Evolutionary conservation across 306 rosid species (phyloP), one percentile per base, ranked within the genome.

Genomic region (Lathyrus tuberosus): DNA sequence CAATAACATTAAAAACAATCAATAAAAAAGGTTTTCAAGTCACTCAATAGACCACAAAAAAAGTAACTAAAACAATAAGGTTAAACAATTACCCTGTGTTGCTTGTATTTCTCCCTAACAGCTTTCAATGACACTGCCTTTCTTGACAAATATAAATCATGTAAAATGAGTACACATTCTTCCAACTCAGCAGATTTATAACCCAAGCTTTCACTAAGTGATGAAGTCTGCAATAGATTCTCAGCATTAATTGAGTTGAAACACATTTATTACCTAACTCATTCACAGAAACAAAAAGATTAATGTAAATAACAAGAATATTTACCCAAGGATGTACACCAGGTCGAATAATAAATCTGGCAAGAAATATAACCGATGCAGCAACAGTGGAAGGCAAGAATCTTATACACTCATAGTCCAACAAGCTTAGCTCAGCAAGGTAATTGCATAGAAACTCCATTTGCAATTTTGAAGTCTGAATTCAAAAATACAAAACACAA

Each of bases 311-410:
- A 70, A 38, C 2, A 46, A 12, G 41, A 52, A 67, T 72, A 64
- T 80, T 84, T 71, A 94, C 99, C 99, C 97, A 94, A 37, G 99
- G 96, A 72, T 81, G 81, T 14, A 35, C 33, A 30, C 76, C 82
- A 3, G 96, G 89, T 6, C 41, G 20, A 33, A 82, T 56, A 2
- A 87, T 87, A 54, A 84, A 91, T 61, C 83, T 88, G 1, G 99
- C 85, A 10, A 91, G 87, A 82, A 87, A 91, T 24, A 85, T 53
- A 14, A 71, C 96, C 0, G 99, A 88, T 0, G 97, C 95, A 57
- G 97, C 97, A 7, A 91, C 72, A 80, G 80, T n/a, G n/a, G 99
- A 91, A 62, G 99, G 97, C 68, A 87, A 71, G 65, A 83, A 89
- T 66, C 78, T 82, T 4, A 91, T 54, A 64, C 91, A 85, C 5